These are phyloP conservation scores for Lathyrus tuberosus DNA, from an alignment of 306 rosid species.

Conservation along the genomic window DNA sequence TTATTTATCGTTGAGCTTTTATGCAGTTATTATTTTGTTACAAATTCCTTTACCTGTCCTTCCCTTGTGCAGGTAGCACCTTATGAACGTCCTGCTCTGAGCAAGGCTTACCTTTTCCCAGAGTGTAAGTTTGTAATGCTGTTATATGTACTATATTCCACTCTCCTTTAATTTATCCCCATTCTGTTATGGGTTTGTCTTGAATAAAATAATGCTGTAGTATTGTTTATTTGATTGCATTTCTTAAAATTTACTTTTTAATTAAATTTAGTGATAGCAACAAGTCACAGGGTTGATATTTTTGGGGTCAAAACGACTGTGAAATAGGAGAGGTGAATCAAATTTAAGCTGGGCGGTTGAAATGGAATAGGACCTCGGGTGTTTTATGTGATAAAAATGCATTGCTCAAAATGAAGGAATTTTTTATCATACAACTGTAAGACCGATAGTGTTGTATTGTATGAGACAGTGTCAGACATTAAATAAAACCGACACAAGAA, in stretches of 20 bases:
- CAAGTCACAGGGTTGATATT: neutral
- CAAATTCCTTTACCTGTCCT: constrained; percentile 13
- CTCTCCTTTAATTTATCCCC: neutral
- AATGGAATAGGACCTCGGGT: neutral
- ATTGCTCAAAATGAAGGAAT: neutral
- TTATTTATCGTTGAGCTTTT: neutral
- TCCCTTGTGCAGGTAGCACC: constrained; percentile 79
- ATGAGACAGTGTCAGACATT: neutral
- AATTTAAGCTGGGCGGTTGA: neutral
- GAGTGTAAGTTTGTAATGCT: constrained; percentile 68
- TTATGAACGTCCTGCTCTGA: constrained; percentile 98
- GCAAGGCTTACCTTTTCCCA: constrained; percentile 95
- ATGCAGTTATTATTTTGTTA: constrained; percentile 19
- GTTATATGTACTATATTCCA: constrained; percentile 1
- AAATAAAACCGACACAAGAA: neutral
- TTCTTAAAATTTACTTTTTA: constrained; percentile 1
- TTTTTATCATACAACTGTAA: neutral
- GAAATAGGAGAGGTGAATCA: neutral
- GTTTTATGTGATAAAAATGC: neutral
- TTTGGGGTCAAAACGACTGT: neutral
- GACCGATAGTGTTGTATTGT: neutral
- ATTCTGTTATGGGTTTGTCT: constrained; percentile 13
- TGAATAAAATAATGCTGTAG: constrained; percentile 6
- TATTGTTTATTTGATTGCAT: constrained; percentile 18
- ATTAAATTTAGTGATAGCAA: neutral